Base-by-base conservation (phyloP, 2,329 filamentous ascomycete genomes). In the Ophiostoma novo-ulmi region DNA sequence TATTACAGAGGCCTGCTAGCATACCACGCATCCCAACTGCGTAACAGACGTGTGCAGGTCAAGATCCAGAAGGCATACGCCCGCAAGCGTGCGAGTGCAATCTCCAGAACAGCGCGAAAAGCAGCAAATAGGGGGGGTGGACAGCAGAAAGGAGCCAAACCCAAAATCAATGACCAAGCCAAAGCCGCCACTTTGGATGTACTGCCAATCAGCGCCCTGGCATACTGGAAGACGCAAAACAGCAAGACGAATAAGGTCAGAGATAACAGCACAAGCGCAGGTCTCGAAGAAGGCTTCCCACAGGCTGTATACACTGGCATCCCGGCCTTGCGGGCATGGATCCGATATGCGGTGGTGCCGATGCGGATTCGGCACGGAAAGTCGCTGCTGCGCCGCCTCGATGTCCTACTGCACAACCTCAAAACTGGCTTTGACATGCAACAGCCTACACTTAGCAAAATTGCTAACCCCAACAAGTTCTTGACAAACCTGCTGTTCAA, bases 281-380 rank as follows among this genome's bases (percentile, higher is more conserved):
- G 11, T 3, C 17, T 63, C 13, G 35, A 38, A 3, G n/a, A 67
- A 41, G 72, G 31, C n/a, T 72, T 67, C 36, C 71, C 71, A 1
- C 39, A 44, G 0, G 36, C 0, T 1, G 10, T 7, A 1, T 73
- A 66, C 69, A 69, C 71, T 0, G 72, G 72, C 2, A 52, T 73
- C 5, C 72, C 72, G 3, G 70, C 70, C 1, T 13, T 72, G 68
- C 39, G 61, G 1, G 31, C 70, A 0, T 73, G 72, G 72, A 70
- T 73, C 52, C 70, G 71, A 3, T 26, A 36, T 1, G 68, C 72
- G 1, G 68, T 68, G 0, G 36, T 71, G 20, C 71, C 72, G 4
- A 31, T 22, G 20, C 72, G 72, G 3, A 61, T 36, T 13, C 13
- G 14, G 1, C 71, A 72, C 13, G 71, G 71, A 22, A 44, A 14